Evolutionary conservation across 805 yeast species (phyloP), one percentile per base, ranked within the genome.

Genomic region (Suhomyces pyralidae): DNA sequence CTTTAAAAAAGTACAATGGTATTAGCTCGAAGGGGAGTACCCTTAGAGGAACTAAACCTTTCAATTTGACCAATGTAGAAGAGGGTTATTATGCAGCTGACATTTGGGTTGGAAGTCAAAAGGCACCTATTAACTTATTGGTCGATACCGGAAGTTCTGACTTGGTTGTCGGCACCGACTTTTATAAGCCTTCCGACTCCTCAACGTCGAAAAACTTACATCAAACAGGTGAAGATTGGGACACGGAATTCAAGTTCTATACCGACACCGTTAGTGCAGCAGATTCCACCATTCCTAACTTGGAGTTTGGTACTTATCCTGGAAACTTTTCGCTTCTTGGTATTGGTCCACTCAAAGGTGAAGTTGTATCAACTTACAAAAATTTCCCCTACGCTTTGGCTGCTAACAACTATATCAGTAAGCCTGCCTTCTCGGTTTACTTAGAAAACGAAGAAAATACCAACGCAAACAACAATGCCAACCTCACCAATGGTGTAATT

Each of bases 401-500:
- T 14, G 38, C 22, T 7, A 19, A 30, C 5, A 22, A 26, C 14
- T 17, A 26, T 17, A 32, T 45, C 15, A 15, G 30, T 3, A 45
- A 45, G 40, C 28, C 28, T 28, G 48, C 48, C 2, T 45, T 30
- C 20, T 46, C 49, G 12, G 14, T 46, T 7, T 46, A 46, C n/a
- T 46, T 46, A 22, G 42, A 38, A 19, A 17, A 17, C 24, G 42
- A 38, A 38, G 42, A 38, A 19, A n/a, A 7, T n/a, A 34, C 20
- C 24, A 4, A 22, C 25, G 25, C 25, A 5, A 32, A 34, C 4
- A 17, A 17, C 6, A 1, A 4, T 2, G 10, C 7, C 5, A 7
- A 17, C 15, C 4, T 17, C 5, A 38, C 42, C 42, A 38, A 38
- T 19, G 42, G 42, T 38, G 42, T 19, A 10, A 70, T 87, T 17